Base-by-base conservation (phyloP, 768 basidiomycete genomes). In the Holtermanniella nyarrowii region DNA sequence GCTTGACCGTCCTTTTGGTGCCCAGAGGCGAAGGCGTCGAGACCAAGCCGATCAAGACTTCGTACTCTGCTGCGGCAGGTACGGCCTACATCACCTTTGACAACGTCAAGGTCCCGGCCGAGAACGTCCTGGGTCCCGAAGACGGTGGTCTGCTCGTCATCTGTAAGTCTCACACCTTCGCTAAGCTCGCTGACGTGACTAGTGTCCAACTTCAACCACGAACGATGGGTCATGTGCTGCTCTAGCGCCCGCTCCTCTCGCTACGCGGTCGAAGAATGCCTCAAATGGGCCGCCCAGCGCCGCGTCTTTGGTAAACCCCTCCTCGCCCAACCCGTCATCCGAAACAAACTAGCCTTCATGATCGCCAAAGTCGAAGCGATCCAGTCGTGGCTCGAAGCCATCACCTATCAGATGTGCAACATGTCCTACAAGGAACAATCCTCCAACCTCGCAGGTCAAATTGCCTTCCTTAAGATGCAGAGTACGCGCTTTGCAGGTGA, bases 151-250 rank as follows among this genome's bases (percentile, higher is more conserved):
- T 96, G 76, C 78, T 80, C 47, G 81, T 82, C 42, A 79, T 79
- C 44, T 55, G 55, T 72, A 80, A 26, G 61, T 52, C 26, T 13
- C 13, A 44, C 45, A 26, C 12, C 69, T 69, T 74, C 11, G 42
- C 10, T 11, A 43, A 5, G 42, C 22, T n/a, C 4, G 3, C 44
- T 23, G 14, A 16, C 20, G 39, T 46, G 18, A 2, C 20, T 23
- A 43, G 53, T 91, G 20, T 72, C 85, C 56, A 96, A 93, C 74
- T 95, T 93, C 75, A 93, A 93, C 68, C 88, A 91, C 70, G 89
- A 90, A 67, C 83, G 60, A 58, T 91, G 86, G 88, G 85, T 86
- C 23, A 90, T 90, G 85, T 80, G 79, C 66, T 86, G 85, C 60
- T 75, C 79, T 26, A 81, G 79, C 22, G 81, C 86, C 54, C 76